A percentile compares a stretch with the other conserved stretches of the same genome.
phyloP scores from a whole-genome alignment of 495 filamentous ascomycete genomes.

The Trichocladium antarcticum region DNA sequence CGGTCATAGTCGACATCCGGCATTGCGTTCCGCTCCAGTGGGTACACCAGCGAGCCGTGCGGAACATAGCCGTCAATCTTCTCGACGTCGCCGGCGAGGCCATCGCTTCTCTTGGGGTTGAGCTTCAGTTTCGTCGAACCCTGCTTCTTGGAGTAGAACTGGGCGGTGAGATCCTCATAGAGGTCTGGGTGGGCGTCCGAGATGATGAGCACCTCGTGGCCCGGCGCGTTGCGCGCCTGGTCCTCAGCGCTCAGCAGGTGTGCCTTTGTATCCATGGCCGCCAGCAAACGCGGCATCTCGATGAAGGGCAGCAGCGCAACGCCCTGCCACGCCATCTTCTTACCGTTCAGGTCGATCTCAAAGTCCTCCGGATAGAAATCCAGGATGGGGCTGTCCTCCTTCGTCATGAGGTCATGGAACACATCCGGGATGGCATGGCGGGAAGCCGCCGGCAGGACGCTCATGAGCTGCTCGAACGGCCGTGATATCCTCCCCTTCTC shows the following conservation, averaged over 20 bases:
- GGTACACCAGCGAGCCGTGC: constrained; percentile 47
- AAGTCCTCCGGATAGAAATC: constrained; percentile 98
- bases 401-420: constrained; percentile 80
- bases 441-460: constrained; percentile 84
- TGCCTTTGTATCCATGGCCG: constrained; percentile 74
- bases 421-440: constrained; percentile 79
- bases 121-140: constrained; percentile 53
- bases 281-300: constrained; percentile 75
- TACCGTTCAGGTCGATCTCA: constrained; percentile 84
- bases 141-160: constrained; percentile 86
- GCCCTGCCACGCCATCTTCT: constrained; percentile 98
- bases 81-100: constrained; percentile 67
- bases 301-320: constrained; percentile 92
- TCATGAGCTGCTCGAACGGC: constrained; percentile 98
- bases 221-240: constrained; percentile 62
- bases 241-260: constrained; percentile 71
- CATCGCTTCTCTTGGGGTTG: constrained; percentile 60
- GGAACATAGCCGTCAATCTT: constrained; percentile 75
- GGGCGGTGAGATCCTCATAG: constrained; percentile 66
- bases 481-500: constrained; percentile 77
- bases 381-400: constrained; percentile 77
- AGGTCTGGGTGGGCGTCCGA: constrained; percentile 63
- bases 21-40: constrained; percentile 54
- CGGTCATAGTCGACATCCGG: constrained; percentile 72
- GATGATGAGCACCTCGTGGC: constrained; percentile 71